Evolutionary conservation across 176 grass and related monocot species (phyloP), one percentile per base, ranked within the genome.

Genomic region (Aegilops umbellulata): DNA sequence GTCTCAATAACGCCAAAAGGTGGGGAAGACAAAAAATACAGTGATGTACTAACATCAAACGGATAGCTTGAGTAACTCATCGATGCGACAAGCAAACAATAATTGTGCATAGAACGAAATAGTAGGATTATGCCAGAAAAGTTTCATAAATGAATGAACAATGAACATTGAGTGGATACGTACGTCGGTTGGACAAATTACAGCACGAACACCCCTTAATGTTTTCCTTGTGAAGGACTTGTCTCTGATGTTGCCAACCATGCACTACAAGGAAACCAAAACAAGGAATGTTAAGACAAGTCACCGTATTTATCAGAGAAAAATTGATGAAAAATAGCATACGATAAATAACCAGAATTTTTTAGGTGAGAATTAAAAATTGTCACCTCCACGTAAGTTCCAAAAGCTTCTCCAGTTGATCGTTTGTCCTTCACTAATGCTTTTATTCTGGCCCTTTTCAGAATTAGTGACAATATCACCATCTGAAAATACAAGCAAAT

Each of bases 381-480:
- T 46, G 11, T 90, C 79, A 94, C 96, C 91, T 98, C 93, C 42
- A 98, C 90, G 16, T 98, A 98, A 79, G 88, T 91, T 87, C 96
- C 96, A 89, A 98, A 98, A 65, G 96, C 91, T 72, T 94, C 90
- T 76, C 76, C 65, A n/a, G 96, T 91, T 60, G 96, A 85, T 76
- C 85, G 88, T 84, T 94, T 94, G 32, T 98, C 88, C 86, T 92
- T 98, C 36, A 98, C 96, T 76, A 98, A 38, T 87, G 91, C 86
- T 95, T 95, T 98, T 89, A 95, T 88, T 89, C 91, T 93, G 53
- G 79, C 44, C n/a, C 96, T 90, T 91, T 98, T 98, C 79, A 98
- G 88, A 80, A 98, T 95, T 74, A 98, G 71, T 47, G 81, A 88
- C 35, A 98, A 88, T 70, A 98, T 92, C 47, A 95, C 91, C 91